Conservation (phyloP, 1,284 basidiomycete species). For the Cryptococcus sp. region DNA sequence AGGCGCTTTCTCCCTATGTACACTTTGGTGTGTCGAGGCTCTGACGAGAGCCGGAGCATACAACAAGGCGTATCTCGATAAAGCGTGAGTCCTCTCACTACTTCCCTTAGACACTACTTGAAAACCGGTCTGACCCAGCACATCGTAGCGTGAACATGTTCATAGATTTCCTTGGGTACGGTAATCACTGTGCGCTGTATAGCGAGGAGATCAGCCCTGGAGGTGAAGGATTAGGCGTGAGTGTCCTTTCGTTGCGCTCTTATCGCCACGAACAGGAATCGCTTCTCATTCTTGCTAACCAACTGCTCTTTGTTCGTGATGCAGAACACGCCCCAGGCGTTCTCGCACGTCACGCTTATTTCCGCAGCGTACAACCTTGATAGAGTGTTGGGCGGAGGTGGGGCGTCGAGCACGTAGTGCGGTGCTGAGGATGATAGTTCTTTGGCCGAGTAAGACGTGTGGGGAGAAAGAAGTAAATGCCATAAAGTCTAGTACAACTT, state of each 20-base stretch:
- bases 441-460: too few species aligned
- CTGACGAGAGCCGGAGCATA: slow-evolving; percentile 79
- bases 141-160: slow-evolving; percentile 57
- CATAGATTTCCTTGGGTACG: slow-evolving; percentile 60
- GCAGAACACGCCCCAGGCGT: slow-evolving; percentile 52
- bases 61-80: slow-evolving; percentile 65
- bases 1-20: slow-evolving; percentile 60
- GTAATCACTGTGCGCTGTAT: slow-evolving; percentile 82
- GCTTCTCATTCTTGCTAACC: not conserved
- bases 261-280: not conserved
- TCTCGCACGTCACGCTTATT: slow-evolving; percentile 51
- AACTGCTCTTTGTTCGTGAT: not conserved
- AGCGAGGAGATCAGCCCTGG: slow-evolving; percentile 62
- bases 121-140: slow-evolving; percentile 34
- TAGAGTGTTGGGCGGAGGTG: slow-evolving; percentile 33
- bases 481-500: too few species aligned
- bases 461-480: too few species aligned
- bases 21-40: slow-evolving; percentile 74
- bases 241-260: slow-evolving; percentile 6
- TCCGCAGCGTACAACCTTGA: slow-evolving; percentile 54
- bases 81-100: slow-evolving; percentile 55
- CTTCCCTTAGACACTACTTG: not conserved
- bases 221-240: slow-evolving; percentile 51
- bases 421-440: too few species aligned
- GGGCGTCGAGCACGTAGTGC: not conserved